Evolutionary conservation across 306 rosid genomes (phyloP).

Genomic region (Albizia julibrissin): DNA sequence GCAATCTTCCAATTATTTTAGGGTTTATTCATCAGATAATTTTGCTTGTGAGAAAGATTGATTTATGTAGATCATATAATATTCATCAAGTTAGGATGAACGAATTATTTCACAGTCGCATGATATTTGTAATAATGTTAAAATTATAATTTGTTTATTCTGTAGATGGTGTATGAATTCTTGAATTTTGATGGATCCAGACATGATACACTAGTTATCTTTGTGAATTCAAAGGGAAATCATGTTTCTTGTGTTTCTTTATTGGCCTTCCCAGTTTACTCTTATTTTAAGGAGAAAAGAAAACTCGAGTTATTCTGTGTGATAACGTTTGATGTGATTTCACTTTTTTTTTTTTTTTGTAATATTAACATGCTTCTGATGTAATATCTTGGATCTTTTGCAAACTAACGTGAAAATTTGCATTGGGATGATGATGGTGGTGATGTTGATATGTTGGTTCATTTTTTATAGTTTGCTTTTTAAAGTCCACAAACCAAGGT

Average conservation of each 20-base stretch:
- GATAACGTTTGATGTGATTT: neutral
- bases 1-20: neutral
- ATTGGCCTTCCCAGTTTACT: neutral
- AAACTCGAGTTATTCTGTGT: neutral
- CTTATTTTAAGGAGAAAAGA: neutral
- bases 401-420: neutral
- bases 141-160: neutral
- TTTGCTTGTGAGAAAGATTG: neutral
- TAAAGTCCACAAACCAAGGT: neutral
- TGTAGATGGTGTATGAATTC: neutral
- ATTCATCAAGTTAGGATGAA: neutral
- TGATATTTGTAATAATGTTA: neutral
- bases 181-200: neutral
- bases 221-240: neutral
- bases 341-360: neutral
- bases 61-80: neutral
- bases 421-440: neutral
- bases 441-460: neutral
- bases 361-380: neutral
- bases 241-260: neutral
- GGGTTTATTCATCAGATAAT: conserved; percentile 4
- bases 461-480: neutral
- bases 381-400: neutral
- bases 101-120: neutral
- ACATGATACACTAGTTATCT: neutral